Percentiles rank a stretch among this genome's conserved stretches.
Conservation (phyloP, 441 rosid genomes). For the Arabidopsis hybrid region DNA sequence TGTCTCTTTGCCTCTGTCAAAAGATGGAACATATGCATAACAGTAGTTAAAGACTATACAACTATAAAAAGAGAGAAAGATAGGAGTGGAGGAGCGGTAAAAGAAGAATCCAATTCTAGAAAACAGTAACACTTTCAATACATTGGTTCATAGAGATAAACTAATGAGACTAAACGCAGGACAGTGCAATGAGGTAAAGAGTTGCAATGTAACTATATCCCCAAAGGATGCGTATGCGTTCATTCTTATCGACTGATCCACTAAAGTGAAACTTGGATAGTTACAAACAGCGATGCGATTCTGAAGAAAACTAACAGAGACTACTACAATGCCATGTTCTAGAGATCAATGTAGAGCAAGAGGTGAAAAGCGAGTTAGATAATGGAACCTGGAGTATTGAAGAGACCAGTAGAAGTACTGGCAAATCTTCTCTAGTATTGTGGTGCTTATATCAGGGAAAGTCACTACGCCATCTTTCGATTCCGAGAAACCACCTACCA, state of each 20-base stretch:
- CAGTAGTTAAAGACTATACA: constrained; percentile 9
- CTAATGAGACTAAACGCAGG: too few species aligned
- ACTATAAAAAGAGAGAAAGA: background rate
- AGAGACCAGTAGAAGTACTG: constrained; percentile 97
- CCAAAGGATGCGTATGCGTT: background rate
- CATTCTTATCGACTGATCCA: background rate
- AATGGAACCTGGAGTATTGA: constrained; percentile 75
- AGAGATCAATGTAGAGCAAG: background rate
- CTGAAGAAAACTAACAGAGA: background rate
- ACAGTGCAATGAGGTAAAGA: background rate
- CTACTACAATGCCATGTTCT: background rate
- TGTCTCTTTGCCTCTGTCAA: constrained; percentile 83
- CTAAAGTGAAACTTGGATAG: background rate
- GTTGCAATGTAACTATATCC: background rate
- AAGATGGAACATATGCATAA: constrained; percentile 31
- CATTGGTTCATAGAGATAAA: background rate
- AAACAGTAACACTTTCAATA: background rate
- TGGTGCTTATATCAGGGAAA: constrained; percentile 88
- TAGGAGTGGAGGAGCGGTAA: background rate
- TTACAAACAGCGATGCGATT: background rate
- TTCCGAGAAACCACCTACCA: constrained; percentile 83
- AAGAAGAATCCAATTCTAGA: constrained; percentile 3
- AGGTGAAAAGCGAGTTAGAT: background rate
- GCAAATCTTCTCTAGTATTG: constrained; percentile 93
- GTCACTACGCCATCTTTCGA: constrained; percentile 84